Percentiles rank a stretch among this genome's conserved stretches.
Evolutionary conservation across 805 yeast species (phyloP).

Genomic region (Metschnikowia lunata): DNA sequence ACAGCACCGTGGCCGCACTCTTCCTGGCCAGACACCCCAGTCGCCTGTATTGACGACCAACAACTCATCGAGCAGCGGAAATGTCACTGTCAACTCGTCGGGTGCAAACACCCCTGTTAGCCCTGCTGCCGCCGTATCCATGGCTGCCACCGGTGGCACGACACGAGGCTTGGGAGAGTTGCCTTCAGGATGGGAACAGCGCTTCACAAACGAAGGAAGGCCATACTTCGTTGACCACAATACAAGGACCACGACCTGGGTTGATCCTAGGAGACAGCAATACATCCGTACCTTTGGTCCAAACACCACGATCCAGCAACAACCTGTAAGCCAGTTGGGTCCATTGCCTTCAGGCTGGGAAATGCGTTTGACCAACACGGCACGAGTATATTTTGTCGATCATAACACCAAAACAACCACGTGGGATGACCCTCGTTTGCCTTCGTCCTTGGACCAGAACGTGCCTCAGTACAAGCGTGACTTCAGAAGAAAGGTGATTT

Average conservation of each 20-base stretch:
- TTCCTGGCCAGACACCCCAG: conserved; percentile 59
- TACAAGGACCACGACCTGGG: conserved; percentile 99
- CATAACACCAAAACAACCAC: conserved; percentile 99
- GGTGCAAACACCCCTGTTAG: conserved; percentile 51
- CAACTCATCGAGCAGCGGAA: conserved; percentile 27
- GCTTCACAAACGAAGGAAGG: conserved; percentile 96
- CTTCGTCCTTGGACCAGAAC: conserved; percentile 94
- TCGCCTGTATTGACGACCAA: conserved; percentile 26
- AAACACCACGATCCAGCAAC: conserved; percentile 91
- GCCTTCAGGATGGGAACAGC: conserved; percentile 99
- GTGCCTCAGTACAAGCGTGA: conserved; percentile 99
- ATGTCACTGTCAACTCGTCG: conserved; percentile 43
- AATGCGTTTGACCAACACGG: conserved; percentile 98
- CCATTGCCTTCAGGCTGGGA: conserved; percentile 99
- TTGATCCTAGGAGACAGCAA: conserved; percentile 98
- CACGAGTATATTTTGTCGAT: conserved; percentile 97
- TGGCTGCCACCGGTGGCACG: conserved; percentile 80
- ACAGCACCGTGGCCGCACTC: conserved; percentile 84
- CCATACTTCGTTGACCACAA: conserved; percentile 98
- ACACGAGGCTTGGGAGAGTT: conserved; percentile 95
- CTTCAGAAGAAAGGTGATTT: conserved; percentile 93
- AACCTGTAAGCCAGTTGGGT: conserved; percentile 95
- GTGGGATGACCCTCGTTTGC: conserved; percentile 99
- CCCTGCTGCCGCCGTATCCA: conserved; percentile 61
- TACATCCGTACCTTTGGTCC: conserved; percentile 93